Evolutionary conservation across 108 stramenopile species (phyloP).

Genomic region (Nitzschia sp.): DNA sequence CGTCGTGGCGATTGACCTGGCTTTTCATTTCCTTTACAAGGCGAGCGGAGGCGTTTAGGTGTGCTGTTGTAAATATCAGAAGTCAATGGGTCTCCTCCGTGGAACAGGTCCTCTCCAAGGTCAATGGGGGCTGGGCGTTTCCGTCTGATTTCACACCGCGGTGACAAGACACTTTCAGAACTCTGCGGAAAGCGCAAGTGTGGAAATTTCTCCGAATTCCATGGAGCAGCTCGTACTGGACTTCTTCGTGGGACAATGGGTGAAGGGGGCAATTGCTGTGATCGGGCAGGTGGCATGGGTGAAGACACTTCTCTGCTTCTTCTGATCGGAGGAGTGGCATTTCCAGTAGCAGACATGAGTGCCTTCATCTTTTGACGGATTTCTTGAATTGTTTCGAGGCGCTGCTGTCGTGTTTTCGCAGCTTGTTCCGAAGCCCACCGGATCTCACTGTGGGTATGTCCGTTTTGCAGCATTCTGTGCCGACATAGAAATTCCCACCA

Average conservation of each 20-base stretch:
- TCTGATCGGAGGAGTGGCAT: too few relatives aligned
- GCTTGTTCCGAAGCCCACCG: background rate
- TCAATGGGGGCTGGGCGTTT: constrained; percentile 1
- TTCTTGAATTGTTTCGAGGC: constrained; percentile 14
- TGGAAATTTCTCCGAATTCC: background rate
- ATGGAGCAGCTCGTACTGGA: constrained; percentile 1
- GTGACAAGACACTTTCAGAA: background rate
- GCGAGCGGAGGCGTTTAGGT: constrained; percentile 7
- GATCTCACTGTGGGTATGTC: constrained; percentile 8
- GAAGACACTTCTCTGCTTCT: background rate
- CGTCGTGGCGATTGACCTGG: background rate
- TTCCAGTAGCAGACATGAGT: background rate
- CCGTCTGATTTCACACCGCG: background rate
- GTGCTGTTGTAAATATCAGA: background rate
- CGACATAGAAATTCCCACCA: too few relatives aligned
- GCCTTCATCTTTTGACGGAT: background rate
- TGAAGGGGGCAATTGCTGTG: constrained; percentile 4
- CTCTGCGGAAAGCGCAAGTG: constrained; percentile 6
- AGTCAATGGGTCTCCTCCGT: background rate
- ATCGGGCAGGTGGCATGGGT: background rate
- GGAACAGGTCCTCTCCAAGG: background rate
- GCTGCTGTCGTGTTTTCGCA: background rate
- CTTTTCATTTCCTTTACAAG: background rate
- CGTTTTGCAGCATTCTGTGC: constrained; percentile 7
- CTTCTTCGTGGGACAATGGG: constrained; percentile 9